phyloP scores from a whole-genome alignment of 169 alveolate genomes.

The Condylostoma magnum region DNA sequence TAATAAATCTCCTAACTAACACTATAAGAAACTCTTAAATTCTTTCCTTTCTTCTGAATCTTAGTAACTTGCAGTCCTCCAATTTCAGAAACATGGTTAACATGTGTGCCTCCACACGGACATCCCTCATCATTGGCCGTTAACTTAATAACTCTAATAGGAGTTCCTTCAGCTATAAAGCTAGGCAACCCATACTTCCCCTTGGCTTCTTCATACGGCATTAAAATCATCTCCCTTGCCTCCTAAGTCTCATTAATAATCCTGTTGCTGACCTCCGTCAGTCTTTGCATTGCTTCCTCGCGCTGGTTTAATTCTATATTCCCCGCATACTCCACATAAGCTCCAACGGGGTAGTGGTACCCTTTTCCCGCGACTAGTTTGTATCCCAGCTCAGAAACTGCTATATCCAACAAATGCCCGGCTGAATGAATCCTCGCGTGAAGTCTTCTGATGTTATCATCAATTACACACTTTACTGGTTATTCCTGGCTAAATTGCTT shows the following conservation, averaged over 20 bases:
- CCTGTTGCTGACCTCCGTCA: conserved; percentile 32
- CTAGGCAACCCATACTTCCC: conserved; percentile 53
- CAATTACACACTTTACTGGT: conserved; percentile 40
- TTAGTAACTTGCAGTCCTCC: conserved; percentile 45
- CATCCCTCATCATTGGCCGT: conserved; percentile 62
- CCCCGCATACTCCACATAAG: conserved; percentile 77
- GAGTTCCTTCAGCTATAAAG: conserved; percentile 45
- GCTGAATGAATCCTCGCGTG: conserved; percentile 72
- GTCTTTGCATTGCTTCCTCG: conserved; percentile 32
- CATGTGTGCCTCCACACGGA: conserved; percentile 86
- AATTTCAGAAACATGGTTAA: conserved; percentile 61
- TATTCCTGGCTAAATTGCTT: conserved; percentile 18
- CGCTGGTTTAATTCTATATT: conserved; percentile 39
- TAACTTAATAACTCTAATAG: conserved; percentile 56
- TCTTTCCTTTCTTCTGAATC: conserved; percentile 59
- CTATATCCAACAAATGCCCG: conserved; percentile 76
- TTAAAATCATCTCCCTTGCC: conserved; percentile 31
- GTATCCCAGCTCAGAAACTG: conserved; percentile 54
- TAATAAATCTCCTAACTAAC: conserved; percentile 25
- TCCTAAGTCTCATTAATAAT: conserved; percentile 43
- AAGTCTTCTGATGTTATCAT: conserved; percentile 55
- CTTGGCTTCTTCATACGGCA: conserved; percentile 53
- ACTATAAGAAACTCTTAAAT: conserved; percentile 59
- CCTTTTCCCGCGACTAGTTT: conserved; percentile 73
- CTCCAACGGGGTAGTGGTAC: conserved; percentile 64